A percentile compares a stretch with the other conserved stretches of the same genome.
phyloP scores from a whole-genome alignment of 164 flowering plant genomes.

The Magnolia officinalis region DNA sequence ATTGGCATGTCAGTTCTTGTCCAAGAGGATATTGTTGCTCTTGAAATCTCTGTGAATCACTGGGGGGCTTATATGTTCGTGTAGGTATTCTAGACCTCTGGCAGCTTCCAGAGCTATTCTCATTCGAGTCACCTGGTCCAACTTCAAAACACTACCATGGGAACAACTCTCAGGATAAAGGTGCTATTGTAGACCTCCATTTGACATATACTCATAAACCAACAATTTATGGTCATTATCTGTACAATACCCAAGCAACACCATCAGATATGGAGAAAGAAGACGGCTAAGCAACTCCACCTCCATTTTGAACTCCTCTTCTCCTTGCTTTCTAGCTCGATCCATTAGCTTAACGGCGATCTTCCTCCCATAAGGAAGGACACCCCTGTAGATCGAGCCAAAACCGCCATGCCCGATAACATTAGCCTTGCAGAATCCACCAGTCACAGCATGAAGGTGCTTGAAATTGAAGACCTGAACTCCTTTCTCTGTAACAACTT shows the following conservation, averaged over 20 bases:
- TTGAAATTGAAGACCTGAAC: constrained; percentile 78
- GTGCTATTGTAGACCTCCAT: constrained; percentile 93
- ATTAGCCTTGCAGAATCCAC: constrained; percentile 83
- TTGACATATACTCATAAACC: constrained; percentile 90
- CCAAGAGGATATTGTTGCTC: constrained; percentile 90
- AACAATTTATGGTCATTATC: constrained; percentile 65
- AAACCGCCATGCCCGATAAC: constrained; percentile 92
- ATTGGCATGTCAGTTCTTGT: constrained; percentile 81
- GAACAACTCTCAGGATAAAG: constrained; percentile 64
- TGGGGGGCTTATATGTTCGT: constrained; percentile 83
- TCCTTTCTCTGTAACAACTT: constrained; percentile 55
- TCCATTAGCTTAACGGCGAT: constrained; percentile 92
- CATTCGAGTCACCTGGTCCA: constrained; percentile 87
- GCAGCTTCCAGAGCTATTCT: constrained; percentile 94
- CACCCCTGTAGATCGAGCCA: constrained; percentile 83
- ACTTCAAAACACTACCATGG: constrained; percentile 33
- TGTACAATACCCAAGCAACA: constrained; percentile 86
- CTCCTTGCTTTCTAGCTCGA: constrained; percentile 81
- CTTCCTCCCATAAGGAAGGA: constrained; percentile 73
- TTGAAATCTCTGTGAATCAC: constrained; percentile 95
- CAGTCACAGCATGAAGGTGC: constrained; percentile 86
- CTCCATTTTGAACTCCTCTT: constrained; percentile 92
- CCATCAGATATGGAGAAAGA: constrained; percentile 70
- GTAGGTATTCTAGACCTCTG: constrained; percentile 91
- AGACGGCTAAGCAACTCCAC: constrained; percentile 85